Conservation (phyloP, 1,139 yeast species). For the Suhomyces anneliseae region DNA sequence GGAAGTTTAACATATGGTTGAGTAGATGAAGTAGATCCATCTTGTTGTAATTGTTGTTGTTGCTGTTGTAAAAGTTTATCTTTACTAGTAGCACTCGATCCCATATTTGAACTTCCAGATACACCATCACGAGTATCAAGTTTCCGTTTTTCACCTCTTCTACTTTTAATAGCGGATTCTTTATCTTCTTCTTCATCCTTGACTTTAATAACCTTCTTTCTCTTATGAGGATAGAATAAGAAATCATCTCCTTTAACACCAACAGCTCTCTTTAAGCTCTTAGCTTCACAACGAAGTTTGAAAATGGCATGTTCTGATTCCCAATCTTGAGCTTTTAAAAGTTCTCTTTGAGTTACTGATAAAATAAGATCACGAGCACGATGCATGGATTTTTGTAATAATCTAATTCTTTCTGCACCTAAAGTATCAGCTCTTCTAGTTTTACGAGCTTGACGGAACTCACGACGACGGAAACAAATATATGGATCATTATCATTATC, state of each 20-base stretch:
- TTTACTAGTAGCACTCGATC: constrained; percentile 17
- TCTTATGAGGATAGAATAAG: constrained; percentile 75
- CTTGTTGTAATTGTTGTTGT: constrained; percentile 20
- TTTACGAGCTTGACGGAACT: constrained; percentile 91
- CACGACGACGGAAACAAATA: constrained; percentile 93
- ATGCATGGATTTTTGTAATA: constrained; percentile 73
- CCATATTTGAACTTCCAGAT: constrained; percentile 11
- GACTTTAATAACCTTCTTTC: constrained; percentile 53
- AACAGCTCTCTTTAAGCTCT: constrained; percentile 68
- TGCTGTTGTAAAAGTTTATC: constrained; percentile 21
- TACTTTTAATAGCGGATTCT: constrained; percentile 17
- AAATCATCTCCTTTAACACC: constrained; percentile 86
- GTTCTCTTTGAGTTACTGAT: constrained; percentile 74
- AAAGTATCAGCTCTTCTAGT: constrained; percentile 93
- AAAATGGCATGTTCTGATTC: constrained; percentile 64
- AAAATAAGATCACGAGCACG: constrained; percentile 72
- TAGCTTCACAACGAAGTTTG: constrained; percentile 68
- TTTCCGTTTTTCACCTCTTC: constrained; percentile 26
- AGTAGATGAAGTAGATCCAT: constrained; percentile 38
- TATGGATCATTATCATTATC: constrained; percentile 93
- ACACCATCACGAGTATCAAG: constrained; percentile 21
- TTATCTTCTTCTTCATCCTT: constrained; percentile 40
- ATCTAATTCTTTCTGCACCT: constrained; percentile 80
- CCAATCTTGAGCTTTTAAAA: constrained; percentile 56
- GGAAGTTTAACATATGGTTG: constrained; percentile 88